Conservation (phyloP, 192 early-diverging fungal species). For the Entomortierella lignicola region DNA sequence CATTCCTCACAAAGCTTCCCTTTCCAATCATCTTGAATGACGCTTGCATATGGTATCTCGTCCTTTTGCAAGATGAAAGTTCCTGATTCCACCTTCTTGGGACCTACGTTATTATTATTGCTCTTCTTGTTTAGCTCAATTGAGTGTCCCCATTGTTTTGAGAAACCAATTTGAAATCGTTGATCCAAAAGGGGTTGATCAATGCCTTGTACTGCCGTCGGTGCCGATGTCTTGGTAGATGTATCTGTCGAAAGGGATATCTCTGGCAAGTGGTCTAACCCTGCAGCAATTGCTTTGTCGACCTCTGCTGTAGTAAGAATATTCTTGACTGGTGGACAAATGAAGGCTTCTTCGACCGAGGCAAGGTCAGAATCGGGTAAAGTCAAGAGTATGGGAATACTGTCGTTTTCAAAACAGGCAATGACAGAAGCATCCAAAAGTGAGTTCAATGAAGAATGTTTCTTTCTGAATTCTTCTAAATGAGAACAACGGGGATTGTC, state of each 20-base stretch:
- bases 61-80: conserved; percentile 24
- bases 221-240: neutral
- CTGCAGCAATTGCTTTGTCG: neutral
- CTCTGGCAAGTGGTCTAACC: neutral
- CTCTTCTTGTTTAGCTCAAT: conserved; percentile 18
- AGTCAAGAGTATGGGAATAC: neutral
- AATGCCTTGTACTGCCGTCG: neutral
- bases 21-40: conserved; percentile 29
- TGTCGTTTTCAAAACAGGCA: conserved; percentile 4
- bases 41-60: conserved; percentile 41
- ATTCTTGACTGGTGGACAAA: neutral
- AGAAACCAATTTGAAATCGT: conserved; percentile 35
- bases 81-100: conserved; percentile 26
- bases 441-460: neutral
- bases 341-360: conserved; percentile 19
- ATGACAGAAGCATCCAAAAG: conserved; percentile 12
- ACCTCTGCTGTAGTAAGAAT: neutral
- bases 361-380: neutral
- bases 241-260: neutral
- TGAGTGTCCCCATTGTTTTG: conserved; percentile 22
- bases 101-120: neutral
- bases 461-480: conserved; percentile 3
- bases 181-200: conserved; percentile 5
- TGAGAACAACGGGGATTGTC: conserved; percentile 6
- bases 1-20: conserved; percentile 45